phyloP scores from a whole-genome alignment of 2,329 filamentous ascomycete genomes.

The Verticillium albo-atrum region DNA sequence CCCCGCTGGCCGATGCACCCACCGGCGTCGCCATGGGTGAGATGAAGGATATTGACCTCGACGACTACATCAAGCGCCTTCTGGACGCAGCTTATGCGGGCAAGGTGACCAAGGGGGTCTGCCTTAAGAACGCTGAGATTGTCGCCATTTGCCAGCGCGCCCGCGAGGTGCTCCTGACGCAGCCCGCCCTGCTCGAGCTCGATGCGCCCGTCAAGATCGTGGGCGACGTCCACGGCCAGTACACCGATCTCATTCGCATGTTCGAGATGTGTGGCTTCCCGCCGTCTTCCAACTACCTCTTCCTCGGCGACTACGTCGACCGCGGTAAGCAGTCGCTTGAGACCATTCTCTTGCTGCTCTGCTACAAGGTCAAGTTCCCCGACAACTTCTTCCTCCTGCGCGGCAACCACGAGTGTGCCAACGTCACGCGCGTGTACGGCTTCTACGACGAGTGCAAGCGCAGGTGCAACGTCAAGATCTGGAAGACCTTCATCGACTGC shows the following conservation, averaged over 20 bases:
- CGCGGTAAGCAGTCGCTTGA: constrained; percentile 93
- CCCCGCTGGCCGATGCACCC: constrained; percentile 40
- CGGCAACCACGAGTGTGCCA: constrained; percentile 95
- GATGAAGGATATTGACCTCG: constrained; percentile 87
- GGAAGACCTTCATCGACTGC: constrained; percentile 96
- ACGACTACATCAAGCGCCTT: constrained; percentile 94
- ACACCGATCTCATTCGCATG: constrained; percentile 91
- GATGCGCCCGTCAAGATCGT: constrained; percentile 97
- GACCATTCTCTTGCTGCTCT: constrained; percentile 86
- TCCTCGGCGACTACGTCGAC: constrained; percentile 94
- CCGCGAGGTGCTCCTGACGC: constrained; percentile 82
- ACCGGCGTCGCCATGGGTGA: constrained; percentile 76
- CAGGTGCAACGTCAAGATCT: constrained; percentile 92
- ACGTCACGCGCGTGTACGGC: constrained; percentile 91
- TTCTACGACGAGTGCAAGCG: constrained; percentile 99
- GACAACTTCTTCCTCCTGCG: constrained; percentile 96
- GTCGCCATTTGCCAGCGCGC: constrained; percentile 87
- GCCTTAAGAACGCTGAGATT: constrained; percentile 96
- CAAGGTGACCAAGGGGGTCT: constrained; percentile 96
- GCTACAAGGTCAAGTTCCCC: constrained; percentile 96
- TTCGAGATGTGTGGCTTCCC: constrained; percentile 99
- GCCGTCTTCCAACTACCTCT: constrained; percentile 86
- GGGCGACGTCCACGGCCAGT: constrained; percentile 94
- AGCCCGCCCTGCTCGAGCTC: constrained; percentile 87
- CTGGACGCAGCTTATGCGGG: constrained; percentile 92